Evolutionary conservation across 179 eudicot species (phyloP).

Genomic region (Spergularia azorica): DNA sequence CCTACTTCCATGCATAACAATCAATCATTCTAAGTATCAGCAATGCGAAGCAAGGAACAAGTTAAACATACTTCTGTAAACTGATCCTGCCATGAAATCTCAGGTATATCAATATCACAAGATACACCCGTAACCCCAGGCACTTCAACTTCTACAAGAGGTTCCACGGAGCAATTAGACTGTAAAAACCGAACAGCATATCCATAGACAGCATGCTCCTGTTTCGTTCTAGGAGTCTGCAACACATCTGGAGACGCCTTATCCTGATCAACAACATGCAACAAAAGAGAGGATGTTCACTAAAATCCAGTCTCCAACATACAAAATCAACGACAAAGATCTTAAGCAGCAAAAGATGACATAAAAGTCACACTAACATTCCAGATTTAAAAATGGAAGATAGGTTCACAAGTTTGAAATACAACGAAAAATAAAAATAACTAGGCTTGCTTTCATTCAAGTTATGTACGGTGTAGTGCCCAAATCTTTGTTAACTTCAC

Average conservation of each 20-base stretch:
- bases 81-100: conserved; percentile 59
- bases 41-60: conserved; percentile 6
- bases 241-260: conserved; percentile 39
- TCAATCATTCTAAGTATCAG: conserved; percentile 16
- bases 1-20: neutral
- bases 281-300: neutral
- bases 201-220: conserved; percentile 47
- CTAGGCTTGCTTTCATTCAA: conserved; percentile 1
- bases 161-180: conserved; percentile 36
- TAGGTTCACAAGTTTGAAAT: neutral
- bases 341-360: conserved; percentile 16
- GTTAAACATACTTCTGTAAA: conserved; percentile 60
- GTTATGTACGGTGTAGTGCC: neutral
- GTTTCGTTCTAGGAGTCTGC: conserved; percentile 35
- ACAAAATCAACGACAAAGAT: neutral
- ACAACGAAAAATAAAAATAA: neutral
- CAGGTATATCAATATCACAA: conserved; percentile 41
- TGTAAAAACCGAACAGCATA: conserved; percentile 78
- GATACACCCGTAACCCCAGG: conserved; percentile 45
- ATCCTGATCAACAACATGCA: conserved; percentile 37
- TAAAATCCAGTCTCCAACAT: neutral
- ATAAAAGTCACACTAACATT: neutral
- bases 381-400: neutral
- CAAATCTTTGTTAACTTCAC: neutral
- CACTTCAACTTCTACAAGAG: conserved; percentile 41